Base-by-base conservation (phyloP, 257 asterid species). In the Thymus mandschuricus region DNA sequence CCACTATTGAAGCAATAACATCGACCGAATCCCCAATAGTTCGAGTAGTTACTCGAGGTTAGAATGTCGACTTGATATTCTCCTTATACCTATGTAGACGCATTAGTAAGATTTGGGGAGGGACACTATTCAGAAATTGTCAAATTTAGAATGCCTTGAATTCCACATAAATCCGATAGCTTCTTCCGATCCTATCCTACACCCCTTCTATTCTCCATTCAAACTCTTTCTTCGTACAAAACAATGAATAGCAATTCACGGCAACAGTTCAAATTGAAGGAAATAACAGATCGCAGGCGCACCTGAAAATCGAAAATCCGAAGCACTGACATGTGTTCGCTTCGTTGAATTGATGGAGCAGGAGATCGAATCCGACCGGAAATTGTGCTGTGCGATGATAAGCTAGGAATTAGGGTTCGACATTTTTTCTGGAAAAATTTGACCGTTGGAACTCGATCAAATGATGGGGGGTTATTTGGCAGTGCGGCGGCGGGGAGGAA, bases 361-460 rank as follows among this genome's bases (percentile, higher is more conserved):
- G 31, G 6, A 2, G 49, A 9, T 7, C 49, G 75, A 61, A 63
- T 34, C 72, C 62, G 62, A 66, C 31, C n/a, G 15, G 71, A 60
- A 27, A 29, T 5, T 6, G 69, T 59, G 35, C 15, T 21, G 3
- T 35, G 57, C 67, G 61, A 63, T 9, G 63, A 60, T 50, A 66
- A 56, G 50, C 69, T 15, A 56, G 69, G 55, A 45, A 66, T 10
- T 7, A 56, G 3, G 12, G 27, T 2, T 3, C 40, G 48, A 57
- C 30, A 10, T 38, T 57, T 38, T 57, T 66, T 31, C 41, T 38
- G 8, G 33, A 35, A 38, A 64, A 69, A 64, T 8, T 70, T 65
- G 82, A 78, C 82, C 79, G 82, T 78, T 78, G 3, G n/a, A 33
- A 60, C 28, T 10, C 64, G 34, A 45, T 52, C 28, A 46, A 12